Conservation (phyloP, 2,329 filamentous ascomycete species). For the Colletotrichum eleusines region DNA sequence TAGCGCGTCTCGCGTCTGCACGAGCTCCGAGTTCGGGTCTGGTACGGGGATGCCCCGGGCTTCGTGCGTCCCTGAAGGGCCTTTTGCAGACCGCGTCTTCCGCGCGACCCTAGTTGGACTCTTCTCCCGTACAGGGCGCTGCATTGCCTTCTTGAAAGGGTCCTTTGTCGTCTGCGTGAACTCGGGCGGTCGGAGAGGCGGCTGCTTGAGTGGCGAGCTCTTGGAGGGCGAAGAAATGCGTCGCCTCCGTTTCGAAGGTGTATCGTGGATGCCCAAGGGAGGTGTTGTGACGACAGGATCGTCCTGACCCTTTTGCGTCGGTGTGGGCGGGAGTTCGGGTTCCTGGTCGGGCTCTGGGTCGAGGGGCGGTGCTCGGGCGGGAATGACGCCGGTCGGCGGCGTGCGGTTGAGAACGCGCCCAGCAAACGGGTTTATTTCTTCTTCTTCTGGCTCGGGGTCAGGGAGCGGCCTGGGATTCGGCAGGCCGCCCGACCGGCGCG, state of each 20-base stretch:
- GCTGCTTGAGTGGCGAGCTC: conserved; percentile 64
- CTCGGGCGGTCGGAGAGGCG: conserved; percentile 49
- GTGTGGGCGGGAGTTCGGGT: conserved; percentile 73
- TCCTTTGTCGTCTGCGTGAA: conserved; percentile 16
- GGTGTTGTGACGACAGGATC: conserved; percentile 68
- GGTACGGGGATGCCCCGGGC: conserved; percentile 57
- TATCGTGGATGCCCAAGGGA: conserved; percentile 70
- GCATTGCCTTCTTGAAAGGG: conserved; percentile 41
- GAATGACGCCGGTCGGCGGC: conserved; percentile 47
- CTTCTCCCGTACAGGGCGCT: conserved; percentile 13
- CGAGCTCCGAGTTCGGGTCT: conserved; percentile 63
- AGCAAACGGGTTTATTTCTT: conserved; percentile 57
- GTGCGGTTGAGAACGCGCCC: conserved; percentile 53
- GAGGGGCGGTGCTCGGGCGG: conserved; percentile 4
- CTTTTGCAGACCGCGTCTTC: conserved; percentile 18
- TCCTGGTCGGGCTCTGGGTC: conserved; percentile 52
- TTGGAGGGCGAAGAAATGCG: conserved; percentile 54
- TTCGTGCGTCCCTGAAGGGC: conserved; percentile 47
- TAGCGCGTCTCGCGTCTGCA: conserved; percentile 64
- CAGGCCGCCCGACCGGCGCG: conserved; percentile 56
- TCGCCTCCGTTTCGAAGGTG: conserved; percentile 64
- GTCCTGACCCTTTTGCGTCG: conserved; percentile 59
- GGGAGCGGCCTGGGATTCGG: conserved; percentile 62
- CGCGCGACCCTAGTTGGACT: conserved; percentile 12
- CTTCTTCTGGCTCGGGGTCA: conserved; percentile 56